Evolutionary conservation across 108 stramenopile species (phyloP).

Genomic region (Pseudonitzschia pungens): DNA sequence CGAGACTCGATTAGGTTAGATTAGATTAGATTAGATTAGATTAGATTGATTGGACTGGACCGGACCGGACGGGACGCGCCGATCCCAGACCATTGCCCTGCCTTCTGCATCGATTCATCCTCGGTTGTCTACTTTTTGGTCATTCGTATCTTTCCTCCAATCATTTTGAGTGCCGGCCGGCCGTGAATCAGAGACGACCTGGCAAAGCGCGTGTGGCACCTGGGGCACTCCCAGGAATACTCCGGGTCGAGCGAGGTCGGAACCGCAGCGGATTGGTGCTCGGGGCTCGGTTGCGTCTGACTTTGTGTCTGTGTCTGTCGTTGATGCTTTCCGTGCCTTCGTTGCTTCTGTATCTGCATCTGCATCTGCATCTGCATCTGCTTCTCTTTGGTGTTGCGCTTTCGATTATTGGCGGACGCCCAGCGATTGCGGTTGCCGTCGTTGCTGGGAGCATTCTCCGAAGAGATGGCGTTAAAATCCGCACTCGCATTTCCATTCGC

Average conservation of each 20-base stretch:
- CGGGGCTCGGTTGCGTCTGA: background rate
- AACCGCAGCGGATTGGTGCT: background rate
- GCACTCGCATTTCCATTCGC: background rate
- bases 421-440: background rate
- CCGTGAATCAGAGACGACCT: constrained; percentile 49
- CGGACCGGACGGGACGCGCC: too few species aligned
- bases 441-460: background rate
- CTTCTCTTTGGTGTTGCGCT: background rate
- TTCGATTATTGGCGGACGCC: constrained; percentile 15
- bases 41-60: too few species aligned
- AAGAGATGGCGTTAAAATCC: too few species aligned
- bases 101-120: too few species aligned
- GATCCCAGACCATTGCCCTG: too few species aligned
- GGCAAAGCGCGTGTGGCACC: constrained; percentile 55
- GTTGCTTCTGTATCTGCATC: too few species aligned
- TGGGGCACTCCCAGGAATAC: constrained; percentile 49
- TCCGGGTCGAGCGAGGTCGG: background rate
- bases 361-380: too few species aligned
- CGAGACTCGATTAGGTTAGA: too few species aligned
- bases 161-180: constrained; percentile 55
- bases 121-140: constrained; percentile 49
- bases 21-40: too few species aligned
- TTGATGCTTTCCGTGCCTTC: background rate
- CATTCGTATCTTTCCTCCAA: constrained; percentile 74
- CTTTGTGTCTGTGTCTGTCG: too few species aligned